A percentile compares a stretch with the other conserved stretches of the same genome.
phyloP scores from a whole-genome alignment of 495 filamentous ascomycete genomes.

The Xylaria scruposa region DNA sequence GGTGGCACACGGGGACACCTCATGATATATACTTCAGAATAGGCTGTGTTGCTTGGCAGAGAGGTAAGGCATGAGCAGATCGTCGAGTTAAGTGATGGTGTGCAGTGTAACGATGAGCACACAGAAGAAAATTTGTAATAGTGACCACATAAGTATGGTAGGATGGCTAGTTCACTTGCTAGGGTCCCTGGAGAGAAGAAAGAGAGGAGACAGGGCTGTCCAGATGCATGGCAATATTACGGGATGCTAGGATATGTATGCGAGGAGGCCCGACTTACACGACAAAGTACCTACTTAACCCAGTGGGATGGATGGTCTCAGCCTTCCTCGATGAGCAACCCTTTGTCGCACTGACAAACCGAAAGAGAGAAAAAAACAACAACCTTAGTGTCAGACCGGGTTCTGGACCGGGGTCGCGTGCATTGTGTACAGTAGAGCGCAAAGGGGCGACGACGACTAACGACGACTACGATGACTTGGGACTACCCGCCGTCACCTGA shows the following conservation, averaged over 20 bases:
- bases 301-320: not conserved
- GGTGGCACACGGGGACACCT: constrained; percentile 21
- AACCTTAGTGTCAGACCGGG: not conserved
- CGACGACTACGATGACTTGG: not conserved
- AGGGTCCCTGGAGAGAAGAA: not conserved
- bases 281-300: not conserved
- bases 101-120: constrained; percentile 18
- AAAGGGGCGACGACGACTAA: not conserved
- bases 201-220: not conserved
- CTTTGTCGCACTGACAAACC: not conserved
- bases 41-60: constrained; percentile 28
- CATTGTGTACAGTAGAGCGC: not conserved
- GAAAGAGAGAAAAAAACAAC: not conserved
- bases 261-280: constrained; percentile 1
- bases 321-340: not conserved
- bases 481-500: not conserved
- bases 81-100: constrained; percentile 1
- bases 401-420: not conserved
- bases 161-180: not conserved
- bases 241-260: not conserved
- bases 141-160: constrained; percentile 9
- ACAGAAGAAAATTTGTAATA: constrained; percentile 20
- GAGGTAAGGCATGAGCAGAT: constrained; percentile 24
- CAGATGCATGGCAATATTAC: not conserved
- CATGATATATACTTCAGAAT: constrained; percentile 31